phyloP scores from a whole-genome alignment of 2,329 filamentous ascomycete species.

The Phialophora verrucosa region DNA sequence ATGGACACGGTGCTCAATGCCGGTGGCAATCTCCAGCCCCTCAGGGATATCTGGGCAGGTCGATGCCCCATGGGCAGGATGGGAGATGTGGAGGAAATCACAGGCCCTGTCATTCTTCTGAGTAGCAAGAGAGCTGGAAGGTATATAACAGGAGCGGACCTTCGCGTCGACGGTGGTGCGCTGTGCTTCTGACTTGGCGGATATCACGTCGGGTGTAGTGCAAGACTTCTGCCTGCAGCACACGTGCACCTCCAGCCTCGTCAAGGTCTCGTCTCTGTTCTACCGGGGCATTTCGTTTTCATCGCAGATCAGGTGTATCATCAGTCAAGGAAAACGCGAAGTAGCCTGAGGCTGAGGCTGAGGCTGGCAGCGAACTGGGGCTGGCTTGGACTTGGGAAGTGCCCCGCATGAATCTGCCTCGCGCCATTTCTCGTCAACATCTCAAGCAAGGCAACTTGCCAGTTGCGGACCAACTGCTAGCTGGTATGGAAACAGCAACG shows the following conservation, averaged over 20 bases:
- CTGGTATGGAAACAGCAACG: too few relatives aligned
- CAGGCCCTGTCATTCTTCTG: conserved; percentile 66
- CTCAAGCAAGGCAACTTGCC: background rate
- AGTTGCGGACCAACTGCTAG: too few relatives aligned
- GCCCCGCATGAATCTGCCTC: conserved; percentile 3
- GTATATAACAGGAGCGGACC: conserved; percentile 72
- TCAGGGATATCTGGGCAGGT: conserved; percentile 61
- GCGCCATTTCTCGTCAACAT: background rate
- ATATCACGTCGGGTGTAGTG: background rate
- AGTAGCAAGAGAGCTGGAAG: conserved; percentile 63
- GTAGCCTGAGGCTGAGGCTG: background rate
- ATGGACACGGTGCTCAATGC: conserved; percentile 79
- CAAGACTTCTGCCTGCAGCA: background rate
- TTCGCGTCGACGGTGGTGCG: conserved; percentile 66
- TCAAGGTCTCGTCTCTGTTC: background rate
- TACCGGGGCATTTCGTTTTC: background rate
- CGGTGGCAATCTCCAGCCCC: conserved; percentile 62
- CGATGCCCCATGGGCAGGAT: conserved; percentile 70
- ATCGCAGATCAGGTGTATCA: background rate
- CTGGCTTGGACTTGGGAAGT: background rate
- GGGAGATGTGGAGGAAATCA: conserved; percentile 67
- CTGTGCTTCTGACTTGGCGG: conserved; percentile 35
- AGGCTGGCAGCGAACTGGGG: background rate
- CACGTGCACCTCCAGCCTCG: background rate
- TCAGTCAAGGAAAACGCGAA: background rate